Evolutionary conservation across 768 basidiomycete genomes (phyloP), one percentile per base, ranked within the genome.

Genomic region (Boletales sp.): DNA sequence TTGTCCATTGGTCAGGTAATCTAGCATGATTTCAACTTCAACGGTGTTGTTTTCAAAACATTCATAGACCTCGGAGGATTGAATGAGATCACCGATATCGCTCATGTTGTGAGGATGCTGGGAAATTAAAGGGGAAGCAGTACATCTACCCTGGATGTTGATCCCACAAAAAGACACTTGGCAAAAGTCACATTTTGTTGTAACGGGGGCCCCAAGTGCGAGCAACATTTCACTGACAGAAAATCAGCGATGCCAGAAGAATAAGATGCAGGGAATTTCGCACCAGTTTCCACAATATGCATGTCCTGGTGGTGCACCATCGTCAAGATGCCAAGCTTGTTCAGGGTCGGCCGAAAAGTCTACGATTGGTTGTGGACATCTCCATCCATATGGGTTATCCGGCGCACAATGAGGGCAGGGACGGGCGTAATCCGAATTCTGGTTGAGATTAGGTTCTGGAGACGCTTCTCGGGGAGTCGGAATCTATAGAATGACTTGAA

Each of bases 121-220:
- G 1, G 72, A 61, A 18, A 67, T 50, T 12, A 91, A 64, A 13
- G 79, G 71, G 15, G 76, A 66, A 1, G 89, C 86, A 41, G 76
- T 62, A 63, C 90, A 93, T 42, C 90, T 82, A 14, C 79, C 80
- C 48, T 82, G 87, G 19, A 93, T 78, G 42, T 80, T 80, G 51
- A 93, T 82, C 10, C 90, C 90, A 60, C 90, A 93, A 66, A 92
- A 92, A 2, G 76, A 86, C 8, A 87, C 82, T 51, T 83, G 82
- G 56, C 90, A 93, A 54, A 92, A 78, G 63, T 91, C 90, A 61
- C 90, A 93, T 67, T 80, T 85, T 21, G 87, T 80, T n/a, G 90
- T 89, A 30, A 81, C 69, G 13, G 90, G 90, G 12, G 90, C 87
- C 30, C 70, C 73, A 4, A 85, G 67, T 24, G 87, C 87, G 21